These are phyloP conservation scores for Clonostachys rosea DNA, from an alignment of 2,329 filamentous ascomycete species.

Conservation along the genomic window DNA sequence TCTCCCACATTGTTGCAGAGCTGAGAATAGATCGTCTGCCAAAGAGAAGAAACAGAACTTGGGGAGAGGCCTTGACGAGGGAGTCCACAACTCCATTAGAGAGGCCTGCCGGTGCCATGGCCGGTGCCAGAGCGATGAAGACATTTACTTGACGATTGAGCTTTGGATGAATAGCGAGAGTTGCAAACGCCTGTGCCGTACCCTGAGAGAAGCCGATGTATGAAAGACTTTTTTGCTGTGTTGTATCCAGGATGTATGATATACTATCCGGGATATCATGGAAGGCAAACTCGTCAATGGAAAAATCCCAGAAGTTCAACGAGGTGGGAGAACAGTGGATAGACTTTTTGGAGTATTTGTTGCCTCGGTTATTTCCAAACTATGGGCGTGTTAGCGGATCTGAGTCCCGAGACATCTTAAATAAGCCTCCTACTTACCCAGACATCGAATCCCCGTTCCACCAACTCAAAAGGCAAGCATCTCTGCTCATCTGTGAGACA, in stretches of 20 bases:
- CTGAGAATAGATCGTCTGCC: constrained; percentile 87
- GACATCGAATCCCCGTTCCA: constrained; percentile 90
- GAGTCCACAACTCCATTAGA: constrained; percentile 89
- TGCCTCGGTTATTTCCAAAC: constrained; percentile 96
- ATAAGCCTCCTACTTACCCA: constrained; percentile 57
- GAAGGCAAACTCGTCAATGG: constrained; percentile 97
- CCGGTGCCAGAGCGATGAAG: constrained; percentile 91
- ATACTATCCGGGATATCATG: constrained; percentile 96
- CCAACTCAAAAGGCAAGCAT: constrained; percentile 82
- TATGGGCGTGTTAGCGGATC: constrained; percentile 18
- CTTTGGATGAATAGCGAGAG: constrained; percentile 84
- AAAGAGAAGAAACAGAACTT: constrained; percentile 89
- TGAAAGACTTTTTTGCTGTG: constrained; percentile 76
- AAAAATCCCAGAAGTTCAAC: constrained; percentile 90
- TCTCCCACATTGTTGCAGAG: constrained; percentile 96
- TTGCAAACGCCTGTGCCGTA: constrained; percentile 93
- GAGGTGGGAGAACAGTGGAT: constrained; percentile 71
- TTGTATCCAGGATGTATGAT: constrained; percentile 82
- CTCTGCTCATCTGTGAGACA: constrained; percentile 82
- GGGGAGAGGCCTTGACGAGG: constrained; percentile 87
- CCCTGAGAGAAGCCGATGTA: constrained; percentile 98
- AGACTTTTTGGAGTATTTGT: constrained; percentile 98
- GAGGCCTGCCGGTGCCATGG: constrained; percentile 91
- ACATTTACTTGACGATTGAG: constrained; percentile 92
- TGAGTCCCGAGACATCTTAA: neutral